Percentiles rank a stretch among this genome's conserved stretches.
Conservation (phyloP, 2,329 filamentous ascomycete genomes). For the Incumbomyces lentus region DNA sequence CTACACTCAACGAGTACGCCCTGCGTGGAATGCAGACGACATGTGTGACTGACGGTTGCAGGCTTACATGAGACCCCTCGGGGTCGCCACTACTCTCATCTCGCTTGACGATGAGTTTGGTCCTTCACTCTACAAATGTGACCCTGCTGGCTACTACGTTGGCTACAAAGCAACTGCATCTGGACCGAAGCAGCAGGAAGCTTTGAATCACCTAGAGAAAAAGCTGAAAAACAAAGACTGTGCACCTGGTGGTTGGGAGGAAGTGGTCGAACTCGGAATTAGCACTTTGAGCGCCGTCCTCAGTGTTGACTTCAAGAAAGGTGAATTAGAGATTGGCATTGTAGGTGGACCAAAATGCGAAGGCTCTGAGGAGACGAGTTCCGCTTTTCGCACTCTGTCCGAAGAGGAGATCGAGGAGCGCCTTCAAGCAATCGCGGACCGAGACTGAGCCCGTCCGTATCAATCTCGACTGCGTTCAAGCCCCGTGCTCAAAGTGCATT, state of each 20-base stretch:
- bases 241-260: conserved; percentile 87
- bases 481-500: background rate
- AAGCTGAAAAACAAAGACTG: conserved; percentile 98
- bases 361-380: conserved; percentile 70
- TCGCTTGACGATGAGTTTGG: conserved; percentile 86
- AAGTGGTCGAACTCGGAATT: conserved; percentile 95
- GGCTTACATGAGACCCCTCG: conserved; percentile 97
- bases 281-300: conserved; percentile 89
- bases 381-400: conserved; percentile 75
- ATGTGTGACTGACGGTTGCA: conserved; percentile 25
- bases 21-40: background rate
- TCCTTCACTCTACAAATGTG: conserved; percentile 95
- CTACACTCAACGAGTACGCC: conserved; percentile 83
- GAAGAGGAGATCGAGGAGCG: conserved; percentile 98
- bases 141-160: conserved; percentile 94
- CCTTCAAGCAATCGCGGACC: conserved; percentile 95
- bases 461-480: too few species aligned
- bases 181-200: conserved; percentile 96
- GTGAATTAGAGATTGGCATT: conserved; percentile 94
- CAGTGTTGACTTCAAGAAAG: conserved; percentile 99
- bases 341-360: conserved; percentile 78
- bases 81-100: conserved; percentile 89
- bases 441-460: conserved; percentile 53
- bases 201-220: conserved; percentile 96
- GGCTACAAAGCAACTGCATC: conserved; percentile 98